A percentile compares a stretch with the other conserved stretches of the same genome.
phyloP scores from a whole-genome alignment of 345 rosid species.

The Hypericum perforatum region DNA sequence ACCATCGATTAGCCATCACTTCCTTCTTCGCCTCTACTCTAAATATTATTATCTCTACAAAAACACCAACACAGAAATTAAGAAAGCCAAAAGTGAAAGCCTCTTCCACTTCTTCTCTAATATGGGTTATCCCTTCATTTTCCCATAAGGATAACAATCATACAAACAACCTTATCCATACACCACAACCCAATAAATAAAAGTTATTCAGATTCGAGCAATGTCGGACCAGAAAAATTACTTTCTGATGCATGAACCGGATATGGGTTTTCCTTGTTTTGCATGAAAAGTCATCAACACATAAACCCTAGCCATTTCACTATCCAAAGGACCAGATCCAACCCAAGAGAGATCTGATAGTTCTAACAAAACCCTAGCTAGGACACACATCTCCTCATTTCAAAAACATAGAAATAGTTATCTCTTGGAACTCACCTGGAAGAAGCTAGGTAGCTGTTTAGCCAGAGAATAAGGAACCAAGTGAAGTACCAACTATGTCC shows the following conservation, averaged over 20 bases:
- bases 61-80: background rate
- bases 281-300: conserved; percentile 15
- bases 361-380: no score
- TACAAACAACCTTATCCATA: no score
- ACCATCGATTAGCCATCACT: background rate
- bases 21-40: background rate
- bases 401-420: no score
- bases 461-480: no score
- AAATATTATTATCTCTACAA: background rate
- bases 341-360: background rate
- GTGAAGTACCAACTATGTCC: no score
- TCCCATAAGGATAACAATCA: no score
- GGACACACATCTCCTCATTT: no score
- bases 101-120: no score
- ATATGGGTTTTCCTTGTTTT: conserved; percentile 31
- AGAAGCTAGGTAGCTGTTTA: no score
- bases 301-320: conserved; percentile 21
- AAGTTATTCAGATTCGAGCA: background rate
- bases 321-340: conserved; percentile 18
- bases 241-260: conserved; percentile 18
- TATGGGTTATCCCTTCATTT: no score
- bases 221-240: conserved; percentile 19
- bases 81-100: background rate
- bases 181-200: no score
- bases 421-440: no score